These are phyloP conservation scores for Hawksworthiomyces lignivorus DNA, from an alignment of 2,329 filamentous ascomycete species.

Conservation along the genomic window DNA sequence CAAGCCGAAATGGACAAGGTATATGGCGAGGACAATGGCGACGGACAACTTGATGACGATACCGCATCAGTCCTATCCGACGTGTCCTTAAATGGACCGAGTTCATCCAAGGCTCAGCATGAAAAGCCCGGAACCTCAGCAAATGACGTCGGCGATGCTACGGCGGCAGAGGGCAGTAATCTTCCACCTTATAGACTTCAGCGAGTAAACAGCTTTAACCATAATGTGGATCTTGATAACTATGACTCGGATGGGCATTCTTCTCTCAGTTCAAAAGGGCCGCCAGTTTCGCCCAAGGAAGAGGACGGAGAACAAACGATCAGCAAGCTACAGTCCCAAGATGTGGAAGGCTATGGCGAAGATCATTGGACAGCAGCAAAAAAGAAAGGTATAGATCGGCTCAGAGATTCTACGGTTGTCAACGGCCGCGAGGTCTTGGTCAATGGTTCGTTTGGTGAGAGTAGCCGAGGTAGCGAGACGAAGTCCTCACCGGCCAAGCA, in stretches of 20 bases:
- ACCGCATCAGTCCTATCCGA: conserved; percentile 15
- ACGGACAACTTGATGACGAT: conserved; percentile 38
- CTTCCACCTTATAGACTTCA: conserved; percentile 18
- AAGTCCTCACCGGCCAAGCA: too few species aligned
- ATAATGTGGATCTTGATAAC: conserved; percentile 58
- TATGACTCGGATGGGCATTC: conserved; percentile 31
- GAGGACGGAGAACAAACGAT: conserved; percentile 51
- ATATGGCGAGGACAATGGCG: conserved; percentile 43
- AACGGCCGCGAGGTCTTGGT: conserved; percentile 65
- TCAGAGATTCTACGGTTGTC: conserved; percentile 64
- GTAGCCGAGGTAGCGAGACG: neutral
- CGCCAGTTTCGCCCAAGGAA: conserved; percentile 20
- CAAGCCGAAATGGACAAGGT: conserved; percentile 55
- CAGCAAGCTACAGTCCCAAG: conserved; percentile 58
- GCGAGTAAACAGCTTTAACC: conserved; percentile 62
- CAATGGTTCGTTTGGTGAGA: conserved; percentile 30
- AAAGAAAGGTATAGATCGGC: conserved; percentile 50
- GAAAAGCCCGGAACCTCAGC: neutral
- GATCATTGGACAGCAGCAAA: conserved; percentile 68
- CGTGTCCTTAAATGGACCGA: conserved; percentile 14
- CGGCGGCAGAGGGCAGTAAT: neutral
- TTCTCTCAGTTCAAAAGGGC: conserved; percentile 26
- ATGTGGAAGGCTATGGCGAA: conserved; percentile 68
- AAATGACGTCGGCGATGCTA: neutral
- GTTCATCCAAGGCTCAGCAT: neutral